Base-by-base conservation (phyloP, 2,329 filamentous ascomycete genomes). In the Penicillium sp. region DNA sequence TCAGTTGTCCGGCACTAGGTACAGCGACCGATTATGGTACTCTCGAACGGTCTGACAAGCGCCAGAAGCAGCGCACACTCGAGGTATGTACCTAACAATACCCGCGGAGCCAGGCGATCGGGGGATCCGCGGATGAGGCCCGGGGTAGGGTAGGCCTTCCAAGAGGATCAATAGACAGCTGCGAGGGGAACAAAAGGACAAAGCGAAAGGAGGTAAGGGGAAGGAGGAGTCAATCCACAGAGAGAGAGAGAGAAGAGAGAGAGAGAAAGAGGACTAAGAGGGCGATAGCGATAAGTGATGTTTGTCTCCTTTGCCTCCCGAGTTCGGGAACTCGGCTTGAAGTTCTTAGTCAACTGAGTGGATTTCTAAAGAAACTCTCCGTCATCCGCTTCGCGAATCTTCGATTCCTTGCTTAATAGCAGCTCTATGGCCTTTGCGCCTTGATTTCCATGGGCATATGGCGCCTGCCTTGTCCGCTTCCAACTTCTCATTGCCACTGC, bases 401-500 rank as follows among this genome's bases (percentile, higher is more conserved):
- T 36, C 33, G 20, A 20, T 49, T 39, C 28, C 9, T 31, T 14
- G 16, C 7, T 31, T 11, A 50, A 36, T 8, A 9, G 27, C 38
- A 36, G 35, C 33, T 31, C 48, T 16, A 58, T 56, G 51, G 46
- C 31, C 44, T 14, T 48, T 18, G 38, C 18, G 30, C 27, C 38
- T 51, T 46, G 33, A 31, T 14, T 27, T n/a, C 39, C 16, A 22
- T 52, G 50, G 55, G 51, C 60, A 54, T 50, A 70, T 70, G 68
- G 65, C 65, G 48, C 60, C 60, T 48, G 47, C 53, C 44, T 65
- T 65, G 48, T 64, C 64, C 30, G 65, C 69, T 42, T 70, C 70
- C 9, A 57, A 60, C 22, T 74, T 74, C 55, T 69, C 70, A 22
- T 60, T 74, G 50, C 72, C 72, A 44, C 63, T 74, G 25, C 62